Evolutionary conservation across 2,329 filamentous ascomycete species (phyloP).

Genomic region (Ascochyta viciae-villosae): DNA sequence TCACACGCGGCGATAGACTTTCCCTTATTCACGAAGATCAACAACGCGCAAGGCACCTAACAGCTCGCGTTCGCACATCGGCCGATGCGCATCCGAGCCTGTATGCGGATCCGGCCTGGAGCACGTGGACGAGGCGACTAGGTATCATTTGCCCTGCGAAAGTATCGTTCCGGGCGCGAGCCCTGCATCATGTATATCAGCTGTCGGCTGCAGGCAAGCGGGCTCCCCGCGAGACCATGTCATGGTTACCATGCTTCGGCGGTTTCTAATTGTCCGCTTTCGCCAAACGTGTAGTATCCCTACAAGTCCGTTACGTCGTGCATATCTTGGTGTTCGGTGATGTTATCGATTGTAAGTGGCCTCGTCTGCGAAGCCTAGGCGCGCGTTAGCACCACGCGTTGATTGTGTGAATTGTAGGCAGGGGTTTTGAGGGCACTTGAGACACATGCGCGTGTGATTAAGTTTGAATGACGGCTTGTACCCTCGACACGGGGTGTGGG

Average conservation of each 20-base stretch:
- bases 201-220: constrained; percentile 5
- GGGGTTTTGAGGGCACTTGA: neutral
- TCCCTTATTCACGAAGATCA: neutral
- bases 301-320: neutral
- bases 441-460: neutral
- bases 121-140: constrained; percentile 10
- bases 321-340: neutral
- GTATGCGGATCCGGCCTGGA: constrained; percentile 6
- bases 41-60: neutral
- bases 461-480: neutral
- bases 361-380: neutral
- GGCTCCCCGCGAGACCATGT: neutral
- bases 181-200: constrained; percentile 10
- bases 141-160: constrained; percentile 16
- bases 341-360: neutral
- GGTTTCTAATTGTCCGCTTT: neutral
- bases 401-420: neutral
- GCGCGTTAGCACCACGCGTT: neutral
- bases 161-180: constrained; percentile 10
- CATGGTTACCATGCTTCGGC: neutral
- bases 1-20: neutral
- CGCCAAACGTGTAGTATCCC: neutral
- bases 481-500: too few relatives aligned
- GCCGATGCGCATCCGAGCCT: neutral
- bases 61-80: neutral